These are phyloP conservation scores for Elaeagnus macrophylla DNA, from an alignment of 306 rosid species.

Conservation along the genomic window DNA sequence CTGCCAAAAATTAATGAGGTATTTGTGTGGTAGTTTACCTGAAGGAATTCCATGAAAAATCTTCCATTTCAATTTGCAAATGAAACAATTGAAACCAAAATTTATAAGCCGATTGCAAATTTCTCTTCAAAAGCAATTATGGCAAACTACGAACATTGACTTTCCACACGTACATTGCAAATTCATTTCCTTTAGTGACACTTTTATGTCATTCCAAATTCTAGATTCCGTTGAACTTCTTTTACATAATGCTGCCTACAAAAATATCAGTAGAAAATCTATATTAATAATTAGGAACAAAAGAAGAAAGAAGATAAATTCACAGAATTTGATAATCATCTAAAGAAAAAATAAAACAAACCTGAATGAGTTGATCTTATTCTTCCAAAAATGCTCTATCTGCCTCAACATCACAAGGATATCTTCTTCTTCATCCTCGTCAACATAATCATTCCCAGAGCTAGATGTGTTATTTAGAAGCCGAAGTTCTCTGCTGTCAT, in stretches of 20 bases:
- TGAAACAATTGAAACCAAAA: slow-evolving; percentile 46
- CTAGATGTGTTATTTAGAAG: slow-evolving; percentile 33
- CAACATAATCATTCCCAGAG: slow-evolving; percentile 15
- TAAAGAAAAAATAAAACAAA: slow-evolving; percentile 1
- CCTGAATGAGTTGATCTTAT: slow-evolving; percentile 54
- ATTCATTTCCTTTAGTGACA: slow-evolving; percentile 29
- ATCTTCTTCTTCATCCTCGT: slow-evolving; percentile 10
- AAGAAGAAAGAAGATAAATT: not conserved
- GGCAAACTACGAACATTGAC: slow-evolving; percentile 37
- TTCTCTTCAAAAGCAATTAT: slow-evolving; percentile 49
- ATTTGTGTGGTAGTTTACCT: slow-evolving; percentile 24
- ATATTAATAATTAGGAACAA: not conserved
- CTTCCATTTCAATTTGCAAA: slow-evolving; percentile 71
- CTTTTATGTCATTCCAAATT: slow-evolving; percentile 47
- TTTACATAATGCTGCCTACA: slow-evolving; percentile 41
- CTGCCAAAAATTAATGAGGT: too few relatives aligned
- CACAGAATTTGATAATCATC: too few relatives aligned
- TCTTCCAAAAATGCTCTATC: slow-evolving; percentile 53
- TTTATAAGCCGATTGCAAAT: slow-evolving; percentile 40
- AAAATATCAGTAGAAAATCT: not conserved
- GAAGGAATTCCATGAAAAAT: slow-evolving; percentile 43
- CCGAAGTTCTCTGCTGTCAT: slow-evolving; percentile 22
- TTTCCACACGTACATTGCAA: slow-evolving; percentile 38
- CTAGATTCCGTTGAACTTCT: slow-evolving; percentile 43
- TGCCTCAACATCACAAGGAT: slow-evolving; percentile 21